Percentiles rank a stretch among this genome's conserved stretches.
phyloP scores from a whole-genome alignment of 1,284 basidiomycete species.

The Irpex sp. region DNA sequence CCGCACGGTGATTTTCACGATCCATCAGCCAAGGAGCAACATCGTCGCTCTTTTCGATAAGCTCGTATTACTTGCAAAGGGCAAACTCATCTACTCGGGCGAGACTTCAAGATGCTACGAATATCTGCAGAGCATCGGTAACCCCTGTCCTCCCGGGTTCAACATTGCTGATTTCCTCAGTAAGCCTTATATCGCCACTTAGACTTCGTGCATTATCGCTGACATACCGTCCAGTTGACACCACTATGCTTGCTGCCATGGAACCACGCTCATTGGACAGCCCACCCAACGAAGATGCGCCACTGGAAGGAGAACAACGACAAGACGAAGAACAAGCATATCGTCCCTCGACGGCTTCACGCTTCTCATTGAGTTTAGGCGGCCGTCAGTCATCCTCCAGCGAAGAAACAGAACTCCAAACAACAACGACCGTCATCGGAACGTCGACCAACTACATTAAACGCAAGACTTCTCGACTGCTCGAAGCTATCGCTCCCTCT shows the following conservation, averaged over 20 bases:
- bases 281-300: slow-evolving; percentile 29
- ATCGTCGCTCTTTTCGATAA: slow-evolving; percentile 96
- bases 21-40: slow-evolving; percentile 96
- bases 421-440: slow-evolving; percentile 41
- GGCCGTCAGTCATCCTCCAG: slow-evolving; percentile 26
- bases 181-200: slow-evolving; percentile 33
- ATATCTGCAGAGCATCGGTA: slow-evolving; percentile 78
- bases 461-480: slow-evolving; percentile 71
- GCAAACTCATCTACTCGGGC: slow-evolving; percentile 82
- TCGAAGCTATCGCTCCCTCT: slow-evolving; percentile 58
- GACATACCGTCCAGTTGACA: slow-evolving; percentile 53
- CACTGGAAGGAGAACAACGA: slow-evolving; percentile 35
- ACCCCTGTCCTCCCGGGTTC: slow-evolving; percentile 89
- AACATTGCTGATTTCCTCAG: slow-evolving; percentile 96
- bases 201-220: neutral
- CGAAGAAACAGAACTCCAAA: slow-evolving; percentile 52
- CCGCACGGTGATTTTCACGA: slow-evolving; percentile 95
- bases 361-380: slow-evolving; percentile 29
- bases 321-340: slow-evolving; percentile 59
- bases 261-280: slow-evolving; percentile 37
- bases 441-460: slow-evolving; percentile 54
- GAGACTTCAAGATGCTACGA: slow-evolving; percentile 68
- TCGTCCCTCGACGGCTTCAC: slow-evolving; percentile 23
- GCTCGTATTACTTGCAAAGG: slow-evolving; percentile 79
- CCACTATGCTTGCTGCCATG: slow-evolving; percentile 74